These are phyloP conservation scores for Fragaria ananassa DNA, from an alignment of 306 rosid species.

Conservation along the genomic window DNA sequence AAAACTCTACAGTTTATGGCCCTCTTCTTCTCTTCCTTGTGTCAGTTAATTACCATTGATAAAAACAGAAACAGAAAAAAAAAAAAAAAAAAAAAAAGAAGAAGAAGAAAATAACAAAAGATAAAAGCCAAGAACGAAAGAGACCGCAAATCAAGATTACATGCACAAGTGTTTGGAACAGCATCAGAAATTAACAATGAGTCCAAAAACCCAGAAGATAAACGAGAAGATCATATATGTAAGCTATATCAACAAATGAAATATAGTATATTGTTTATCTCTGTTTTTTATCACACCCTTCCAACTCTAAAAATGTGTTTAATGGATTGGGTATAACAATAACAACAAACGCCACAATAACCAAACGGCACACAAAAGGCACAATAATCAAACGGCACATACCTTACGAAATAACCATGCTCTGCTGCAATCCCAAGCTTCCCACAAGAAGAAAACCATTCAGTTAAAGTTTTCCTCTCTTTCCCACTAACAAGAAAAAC, in stretches of 20 bases:
- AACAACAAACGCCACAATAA: not conserved
- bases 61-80: not conserved
- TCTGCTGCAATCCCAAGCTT: slow-evolving; percentile 85
- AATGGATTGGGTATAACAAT: not conserved
- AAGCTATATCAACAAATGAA: not conserved
- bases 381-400: slow-evolving; percentile 1
- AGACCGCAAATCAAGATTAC: not conserved
- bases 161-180: slow-evolving; percentile 1
- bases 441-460: slow-evolving; percentile 77
- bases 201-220: not conserved
- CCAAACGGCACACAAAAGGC: not conserved
- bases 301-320: not conserved
- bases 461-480: slow-evolving; percentile 56
- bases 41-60: not conserved
- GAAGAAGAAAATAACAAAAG: too few relatives aligned
- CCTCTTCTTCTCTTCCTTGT: not conserved
- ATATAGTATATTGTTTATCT: not conserved
- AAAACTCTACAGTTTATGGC: not conserved
- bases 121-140: not conserved
- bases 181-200: not conserved
- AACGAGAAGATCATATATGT: not conserved
- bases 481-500: slow-evolving; percentile 87
- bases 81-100: not conserved
- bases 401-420: slow-evolving; percentile 84
- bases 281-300: not conserved